Conservation (phyloP, 2,329 filamentous ascomycete species). For the Calonectria hawksworthii region DNA sequence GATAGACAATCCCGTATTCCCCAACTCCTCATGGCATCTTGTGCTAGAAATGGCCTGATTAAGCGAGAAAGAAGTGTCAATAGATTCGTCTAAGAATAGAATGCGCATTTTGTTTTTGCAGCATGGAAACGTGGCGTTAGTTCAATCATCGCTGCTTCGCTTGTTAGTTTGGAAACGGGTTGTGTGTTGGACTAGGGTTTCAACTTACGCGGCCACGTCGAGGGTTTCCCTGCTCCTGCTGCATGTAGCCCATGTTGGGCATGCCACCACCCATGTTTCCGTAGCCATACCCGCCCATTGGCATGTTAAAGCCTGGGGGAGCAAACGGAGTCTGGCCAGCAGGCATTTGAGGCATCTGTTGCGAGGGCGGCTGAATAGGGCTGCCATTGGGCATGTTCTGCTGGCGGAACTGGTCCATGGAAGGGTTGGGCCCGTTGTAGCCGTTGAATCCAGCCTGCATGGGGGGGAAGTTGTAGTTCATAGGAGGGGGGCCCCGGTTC, state of each 20-base stretch:
- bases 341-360: slow-evolving; percentile 58
- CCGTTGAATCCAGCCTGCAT: slow-evolving; percentile 70
- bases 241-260: slow-evolving; percentile 64
- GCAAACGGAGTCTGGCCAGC: slow-evolving; percentile 60
- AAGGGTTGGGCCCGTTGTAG: slow-evolving; percentile 63
- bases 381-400: slow-evolving; percentile 65
- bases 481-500: slow-evolving; percentile 64
- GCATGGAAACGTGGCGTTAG: slow-evolving; percentile 24
- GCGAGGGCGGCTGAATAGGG: slow-evolving; percentile 62
- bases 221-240: slow-evolving; percentile 68
- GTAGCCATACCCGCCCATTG: slow-evolving; percentile 61
- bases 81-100: slow-evolving; percentile 37
- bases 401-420: slow-evolving; percentile 70
- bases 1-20: slow-evolving; percentile 31
- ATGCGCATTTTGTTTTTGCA: slow-evolving; percentile 20
- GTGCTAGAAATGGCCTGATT: slow-evolving; percentile 37
- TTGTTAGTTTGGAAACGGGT: slow-evolving; percentile 38
- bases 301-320: slow-evolving; percentile 65
- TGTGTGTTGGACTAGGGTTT: slow-evolving; percentile 22
- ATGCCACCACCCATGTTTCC: slow-evolving; percentile 60
- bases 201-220: slow-evolving; percentile 71
- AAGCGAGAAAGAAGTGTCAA: slow-evolving; percentile 35
- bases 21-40: slow-evolving; percentile 43
- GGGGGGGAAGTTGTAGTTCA: slow-evolving; percentile 69
- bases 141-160: slow-evolving; percentile 46